Evolutionary conservation across 371 early-diverging fungal species (phyloP).

Genomic region (Syncephalastrum monosporum): DNA sequence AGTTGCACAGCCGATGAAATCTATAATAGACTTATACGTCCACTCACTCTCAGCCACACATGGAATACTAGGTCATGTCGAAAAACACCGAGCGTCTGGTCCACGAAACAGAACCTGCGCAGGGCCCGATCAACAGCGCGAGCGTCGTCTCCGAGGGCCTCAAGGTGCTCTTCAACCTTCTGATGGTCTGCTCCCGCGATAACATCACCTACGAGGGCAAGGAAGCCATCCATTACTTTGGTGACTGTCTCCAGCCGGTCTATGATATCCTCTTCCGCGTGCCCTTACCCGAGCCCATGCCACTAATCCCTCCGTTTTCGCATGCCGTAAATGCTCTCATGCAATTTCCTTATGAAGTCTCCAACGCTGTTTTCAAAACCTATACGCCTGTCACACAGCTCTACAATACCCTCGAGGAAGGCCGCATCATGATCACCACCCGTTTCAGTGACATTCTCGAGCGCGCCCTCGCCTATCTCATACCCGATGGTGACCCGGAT

Average conservation of each 20-base stretch:
- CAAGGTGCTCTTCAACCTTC: conserved; percentile 59
- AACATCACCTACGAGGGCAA: conserved; percentile 11
- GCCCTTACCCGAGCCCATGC: conserved; percentile 50
- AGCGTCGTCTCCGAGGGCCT: conserved; percentile 57
- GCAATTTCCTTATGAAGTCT: conserved; percentile 52
- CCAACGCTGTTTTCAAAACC: conserved; percentile 42
- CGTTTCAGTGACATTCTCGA: conserved; percentile 28
- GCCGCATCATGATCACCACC: conserved; percentile 9
- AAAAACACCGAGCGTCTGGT: too few relatives aligned
- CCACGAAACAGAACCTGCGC: neutral
- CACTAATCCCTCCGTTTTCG: conserved; percentile 70
- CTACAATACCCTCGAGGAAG: conserved; percentile 12
- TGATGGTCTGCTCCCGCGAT: conserved; percentile 41
- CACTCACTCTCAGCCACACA: too few relatives aligned
- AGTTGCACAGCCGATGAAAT: neutral
- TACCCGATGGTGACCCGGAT: conserved; percentile 36
- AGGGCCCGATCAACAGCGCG: conserved; percentile 36
- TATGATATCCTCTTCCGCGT: conserved; percentile 36
- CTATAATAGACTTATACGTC: too few relatives aligned
- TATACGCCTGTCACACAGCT: conserved; percentile 14
- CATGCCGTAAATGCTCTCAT: conserved; percentile 75
- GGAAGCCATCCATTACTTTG: conserved; percentile 21
- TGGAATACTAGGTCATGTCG: too few relatives aligned
- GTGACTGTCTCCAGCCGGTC: conserved; percentile 28
- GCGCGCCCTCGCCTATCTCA: conserved; percentile 26